phyloP scores from a whole-genome alignment of 768 basidiomycete genomes.

The Suillus discolor region DNA sequence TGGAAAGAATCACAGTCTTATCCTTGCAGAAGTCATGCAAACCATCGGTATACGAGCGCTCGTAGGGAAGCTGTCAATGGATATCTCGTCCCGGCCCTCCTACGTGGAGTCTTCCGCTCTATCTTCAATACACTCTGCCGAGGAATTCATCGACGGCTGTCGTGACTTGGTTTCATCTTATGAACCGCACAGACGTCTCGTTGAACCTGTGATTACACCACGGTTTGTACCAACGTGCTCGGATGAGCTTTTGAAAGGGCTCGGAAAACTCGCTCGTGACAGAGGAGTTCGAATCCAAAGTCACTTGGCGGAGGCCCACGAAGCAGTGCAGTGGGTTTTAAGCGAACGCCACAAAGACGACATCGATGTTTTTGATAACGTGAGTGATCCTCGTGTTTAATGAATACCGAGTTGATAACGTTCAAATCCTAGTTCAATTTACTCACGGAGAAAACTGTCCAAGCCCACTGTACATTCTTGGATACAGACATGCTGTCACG shows the following conservation, averaged over 20 bases:
- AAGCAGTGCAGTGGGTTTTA: constrained; percentile 74
- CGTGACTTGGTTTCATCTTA: constrained; percentile 40
- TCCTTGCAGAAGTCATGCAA: constrained; percentile 78
- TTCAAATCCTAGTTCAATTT: constrained; percentile 50
- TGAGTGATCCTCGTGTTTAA: constrained; percentile 26
- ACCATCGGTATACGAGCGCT: constrained; percentile 72
- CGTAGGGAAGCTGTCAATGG: constrained; percentile 93
- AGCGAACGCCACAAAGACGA: constrained; percentile 63
- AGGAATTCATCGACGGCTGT: constrained; percentile 59
- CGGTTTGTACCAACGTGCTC: constrained; percentile 91
- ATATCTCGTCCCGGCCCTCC: constrained; percentile 67
- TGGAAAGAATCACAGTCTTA: constrained; percentile 49
- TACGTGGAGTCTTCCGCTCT: constrained; percentile 66
- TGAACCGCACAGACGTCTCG: constrained; percentile 49
- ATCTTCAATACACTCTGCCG: constrained; percentile 51
- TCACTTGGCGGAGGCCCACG: constrained; percentile 81
- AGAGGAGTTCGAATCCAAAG: constrained; percentile 67
- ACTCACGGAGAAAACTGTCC: constrained; percentile 65
- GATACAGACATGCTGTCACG: constrained; percentile 49
- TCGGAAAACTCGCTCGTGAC: constrained; percentile 55
- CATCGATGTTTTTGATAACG: constrained; percentile 74
- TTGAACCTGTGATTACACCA: constrained; percentile 86
- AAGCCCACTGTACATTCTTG: constrained; percentile 91
- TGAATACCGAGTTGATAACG: neutral
- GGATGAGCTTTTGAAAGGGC: constrained; percentile 61